Conservation (phyloP, 169 alveolate genomes). For the Cryptosporidium xiaoi region DNA sequence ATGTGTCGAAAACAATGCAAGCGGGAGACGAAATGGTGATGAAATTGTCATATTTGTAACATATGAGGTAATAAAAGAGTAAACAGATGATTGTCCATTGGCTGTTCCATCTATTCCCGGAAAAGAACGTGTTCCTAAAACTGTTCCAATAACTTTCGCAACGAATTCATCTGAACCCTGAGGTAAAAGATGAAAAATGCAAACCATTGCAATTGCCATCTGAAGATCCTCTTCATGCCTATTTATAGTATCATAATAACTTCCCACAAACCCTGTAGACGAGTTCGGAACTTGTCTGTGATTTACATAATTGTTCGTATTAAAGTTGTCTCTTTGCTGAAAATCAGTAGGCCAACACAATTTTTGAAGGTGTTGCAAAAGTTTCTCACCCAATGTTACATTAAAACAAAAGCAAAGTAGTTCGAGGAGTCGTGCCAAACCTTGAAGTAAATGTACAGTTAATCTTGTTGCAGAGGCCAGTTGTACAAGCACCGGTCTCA, state of each 20-base stretch:
- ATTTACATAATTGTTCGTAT: background rate
- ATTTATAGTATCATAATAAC: conserved; percentile 5
- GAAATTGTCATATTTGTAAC: conserved; percentile 57
- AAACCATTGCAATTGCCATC: conserved; percentile 75
- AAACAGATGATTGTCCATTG: conserved; percentile 50
- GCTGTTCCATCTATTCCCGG: conserved; percentile 65
- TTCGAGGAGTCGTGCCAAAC: conserved; percentile 68
- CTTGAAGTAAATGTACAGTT: conserved; percentile 62
- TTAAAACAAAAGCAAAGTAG: conserved; percentile 58
- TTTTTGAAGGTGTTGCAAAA: conserved; percentile 64
- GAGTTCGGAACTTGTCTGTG: conserved; percentile 12
- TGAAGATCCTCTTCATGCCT: conserved; percentile 66
- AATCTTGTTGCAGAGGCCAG: conserved; percentile 71
- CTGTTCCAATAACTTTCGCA: conserved; percentile 64
- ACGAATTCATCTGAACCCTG: conserved; percentile 73
- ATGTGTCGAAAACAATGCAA: conserved; percentile 65
- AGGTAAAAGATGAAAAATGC: conserved; percentile 64
- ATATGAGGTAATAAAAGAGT: conserved; percentile 61
- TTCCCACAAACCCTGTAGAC: conserved; percentile 9
- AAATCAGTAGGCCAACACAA: conserved; percentile 67
- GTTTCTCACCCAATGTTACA: conserved; percentile 71
- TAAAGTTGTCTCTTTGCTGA: conserved; percentile 48
- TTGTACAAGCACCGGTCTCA: conserved; percentile 67
- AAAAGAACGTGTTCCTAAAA: conserved; percentile 52
- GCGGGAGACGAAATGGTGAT: conserved; percentile 69